Base-by-base conservation (phyloP, 805 yeast species). In the Jamesozyma hellenica region DNA sequence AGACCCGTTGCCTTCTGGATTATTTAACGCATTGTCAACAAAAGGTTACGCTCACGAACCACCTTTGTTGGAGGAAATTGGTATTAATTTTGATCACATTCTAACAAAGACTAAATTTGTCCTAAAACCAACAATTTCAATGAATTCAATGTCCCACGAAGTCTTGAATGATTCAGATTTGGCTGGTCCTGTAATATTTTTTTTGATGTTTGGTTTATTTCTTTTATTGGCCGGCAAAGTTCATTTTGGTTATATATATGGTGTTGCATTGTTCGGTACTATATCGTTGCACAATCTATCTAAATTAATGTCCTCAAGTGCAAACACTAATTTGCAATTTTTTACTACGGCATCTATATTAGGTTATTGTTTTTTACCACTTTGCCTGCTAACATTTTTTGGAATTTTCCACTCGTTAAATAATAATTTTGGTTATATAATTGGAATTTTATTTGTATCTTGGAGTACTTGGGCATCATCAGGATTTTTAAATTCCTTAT, bases 401-500 rank as follows among this genome's bases (percentile, higher is more conserved):
- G 77, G 92, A 45, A 82, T 81, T 1, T 53, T 85, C 34, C 81
- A 86, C 1, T 81, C 87, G 1, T 67, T 90, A 52, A 88, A 88
- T 58, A 84, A 83, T 52, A 50, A 74, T 1, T 27, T 77, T 25
- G 97, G 97, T 1, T 87, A 87, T 56, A 44, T 72, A 3, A 49
- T 83, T 42, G 77, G 90, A 40, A 67, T 72, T 0, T 46, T 83
- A 26, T 75, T 84, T 14, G 85, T 88, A 9, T 58, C 71, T 14
- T 92, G 97, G 97, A 83, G 96, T 59, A 86, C 97, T 0, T 80
- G 78, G 63, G 77, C 96, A 1, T 85, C 96, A 0, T 83, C 95
- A 11, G 96, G 95, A 1, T 82, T 92, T 56, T 85, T 92, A 49
- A 92, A 86, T 43, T 75, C 90, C 10, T 87, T 85, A 21, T 68